Conservation (phyloP, 2,329 filamentous ascomycete species). For the Colletotrichum brevisporum region DNA sequence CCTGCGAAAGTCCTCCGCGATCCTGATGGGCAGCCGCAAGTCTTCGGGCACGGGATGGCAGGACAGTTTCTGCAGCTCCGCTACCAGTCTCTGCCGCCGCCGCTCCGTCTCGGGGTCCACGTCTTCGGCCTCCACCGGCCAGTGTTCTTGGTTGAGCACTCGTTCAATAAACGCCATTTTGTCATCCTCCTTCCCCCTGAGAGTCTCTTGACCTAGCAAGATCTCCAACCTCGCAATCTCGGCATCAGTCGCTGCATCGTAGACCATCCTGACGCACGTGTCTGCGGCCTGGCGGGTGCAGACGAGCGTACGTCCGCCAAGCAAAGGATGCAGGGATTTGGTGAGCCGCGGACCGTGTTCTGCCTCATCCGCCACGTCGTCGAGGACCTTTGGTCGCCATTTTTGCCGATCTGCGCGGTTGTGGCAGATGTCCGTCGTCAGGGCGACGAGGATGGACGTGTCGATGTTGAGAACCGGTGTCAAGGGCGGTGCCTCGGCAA, state of each 20-base stretch:
- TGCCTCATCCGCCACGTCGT: slow-evolving; percentile 38
- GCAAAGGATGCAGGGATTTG: slow-evolving; percentile 50
- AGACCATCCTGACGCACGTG: slow-evolving; percentile 49
- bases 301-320: slow-evolving; percentile 50
- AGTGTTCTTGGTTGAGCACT: slow-evolving; percentile 15
- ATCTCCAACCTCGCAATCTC: slow-evolving; percentile 32
- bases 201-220: slow-evolving; percentile 14
- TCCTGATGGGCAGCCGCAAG: slow-evolving; percentile 52
- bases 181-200: slow-evolving; percentile 26
- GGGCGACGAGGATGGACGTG: slow-evolving; percentile 56
- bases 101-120: neutral
- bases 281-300: slow-evolving; percentile 56
- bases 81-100: slow-evolving; percentile 41
- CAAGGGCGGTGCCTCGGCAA: slow-evolving; percentile 44
- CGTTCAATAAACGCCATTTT: slow-evolving; percentile 21
- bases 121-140: slow-evolving; percentile 26
- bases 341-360: slow-evolving; percentile 39
- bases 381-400: slow-evolving; percentile 47
- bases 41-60: slow-evolving; percentile 48
- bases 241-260: slow-evolving; percentile 33
- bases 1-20: slow-evolving; percentile 45
- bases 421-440: slow-evolving; percentile 58
- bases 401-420: slow-evolving; percentile 47
- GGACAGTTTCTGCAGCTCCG: slow-evolving; percentile 52
- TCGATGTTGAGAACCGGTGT: slow-evolving; percentile 56